phyloP scores from a whole-genome alignment of 768 basidiomycete genomes.

The Boletus huronensis region DNA sequence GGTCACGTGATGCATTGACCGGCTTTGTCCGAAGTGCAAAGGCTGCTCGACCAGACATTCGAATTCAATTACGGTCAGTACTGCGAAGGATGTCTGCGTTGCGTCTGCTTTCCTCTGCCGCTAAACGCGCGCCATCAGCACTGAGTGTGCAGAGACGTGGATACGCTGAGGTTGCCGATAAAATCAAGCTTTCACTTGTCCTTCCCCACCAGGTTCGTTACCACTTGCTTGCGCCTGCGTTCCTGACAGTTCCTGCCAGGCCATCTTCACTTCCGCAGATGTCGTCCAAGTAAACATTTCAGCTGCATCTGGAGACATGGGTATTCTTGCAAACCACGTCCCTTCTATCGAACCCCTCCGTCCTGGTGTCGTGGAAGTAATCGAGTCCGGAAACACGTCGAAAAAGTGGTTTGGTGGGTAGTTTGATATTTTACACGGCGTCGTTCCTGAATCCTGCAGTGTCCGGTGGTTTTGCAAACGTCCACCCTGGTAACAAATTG shows the following conservation, averaged over 20 bases:
- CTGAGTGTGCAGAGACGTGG: constrained; percentile 65
- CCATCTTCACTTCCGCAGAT: constrained; percentile 86
- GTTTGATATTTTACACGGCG: background rate
- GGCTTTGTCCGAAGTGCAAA: constrained; percentile 27
- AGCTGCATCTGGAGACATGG: constrained; percentile 96
- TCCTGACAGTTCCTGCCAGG: constrained; percentile 43
- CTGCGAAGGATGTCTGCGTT: constrained; percentile 63
- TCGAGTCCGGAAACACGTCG: constrained; percentile 69
- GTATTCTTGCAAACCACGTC: constrained; percentile 98
- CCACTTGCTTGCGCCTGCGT: background rate
- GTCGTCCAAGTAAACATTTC: constrained; percentile 95
- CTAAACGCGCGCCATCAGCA: constrained; percentile 53
- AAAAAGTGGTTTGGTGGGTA: constrained; percentile 97
- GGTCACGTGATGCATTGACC: constrained; percentile 26
- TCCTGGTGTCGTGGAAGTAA: constrained; percentile 91
- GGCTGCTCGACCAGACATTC: background rate
- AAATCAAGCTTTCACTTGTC: constrained; percentile 88
- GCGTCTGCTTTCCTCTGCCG: constrained; percentile 62
- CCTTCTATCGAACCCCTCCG: constrained; percentile 94
- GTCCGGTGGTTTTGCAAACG: constrained; percentile 94
- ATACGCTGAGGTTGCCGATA: constrained; percentile 89
- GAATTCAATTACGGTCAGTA: background rate
- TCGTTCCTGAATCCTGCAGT: constrained; percentile 45
- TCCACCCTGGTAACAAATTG: constrained; percentile 94
- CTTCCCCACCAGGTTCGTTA: constrained; percentile 89